phyloP scores from a whole-genome alignment of 2,329 filamentous ascomycete genomes.

The Xylariaceae sp. region DNA sequence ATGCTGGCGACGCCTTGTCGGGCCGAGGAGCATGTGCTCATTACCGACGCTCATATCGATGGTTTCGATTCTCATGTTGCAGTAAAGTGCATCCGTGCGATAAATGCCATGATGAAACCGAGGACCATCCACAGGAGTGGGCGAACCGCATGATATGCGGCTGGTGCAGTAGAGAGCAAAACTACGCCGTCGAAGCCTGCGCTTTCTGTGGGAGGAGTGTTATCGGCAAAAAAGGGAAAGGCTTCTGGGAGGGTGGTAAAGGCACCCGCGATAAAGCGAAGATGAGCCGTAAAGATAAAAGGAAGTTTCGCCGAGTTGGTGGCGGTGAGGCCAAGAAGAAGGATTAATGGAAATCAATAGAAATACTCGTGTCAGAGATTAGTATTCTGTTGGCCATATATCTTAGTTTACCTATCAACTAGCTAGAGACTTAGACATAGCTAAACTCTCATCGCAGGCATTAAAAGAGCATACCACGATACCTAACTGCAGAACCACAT shows the following conservation, averaged over 20 bases:
- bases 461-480: too few species aligned
- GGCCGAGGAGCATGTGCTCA: constrained; percentile 60
- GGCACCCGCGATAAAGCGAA: constrained; percentile 73
- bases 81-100: constrained; percentile 65
- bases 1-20: constrained; percentile 62
- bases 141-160: constrained; percentile 85
- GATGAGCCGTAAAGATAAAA: constrained; percentile 79
- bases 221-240: constrained; percentile 67
- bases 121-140: constrained; percentile 79
- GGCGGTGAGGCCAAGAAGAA: constrained; percentile 47
- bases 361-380: too few species aligned
- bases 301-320: constrained; percentile 71
- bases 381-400: too few species aligned
- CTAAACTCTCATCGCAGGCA: too few species aligned
- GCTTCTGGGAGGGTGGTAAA: constrained; percentile 89
- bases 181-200: constrained; percentile 78
- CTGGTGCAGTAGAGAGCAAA: constrained; percentile 80
- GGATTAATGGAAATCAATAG: constrained; percentile 28
- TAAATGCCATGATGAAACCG: constrained; percentile 74
- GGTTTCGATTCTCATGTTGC: constrained; percentile 71
- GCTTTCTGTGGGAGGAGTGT: constrained; percentile 73
- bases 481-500: too few species aligned
- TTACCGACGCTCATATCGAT: constrained; percentile 64
- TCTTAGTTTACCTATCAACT: too few species aligned
- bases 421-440: too few species aligned